phyloP scores from a whole-genome alignment of 495 filamentous ascomycete genomes.

The Lasiosphaeris hirsuta region DNA sequence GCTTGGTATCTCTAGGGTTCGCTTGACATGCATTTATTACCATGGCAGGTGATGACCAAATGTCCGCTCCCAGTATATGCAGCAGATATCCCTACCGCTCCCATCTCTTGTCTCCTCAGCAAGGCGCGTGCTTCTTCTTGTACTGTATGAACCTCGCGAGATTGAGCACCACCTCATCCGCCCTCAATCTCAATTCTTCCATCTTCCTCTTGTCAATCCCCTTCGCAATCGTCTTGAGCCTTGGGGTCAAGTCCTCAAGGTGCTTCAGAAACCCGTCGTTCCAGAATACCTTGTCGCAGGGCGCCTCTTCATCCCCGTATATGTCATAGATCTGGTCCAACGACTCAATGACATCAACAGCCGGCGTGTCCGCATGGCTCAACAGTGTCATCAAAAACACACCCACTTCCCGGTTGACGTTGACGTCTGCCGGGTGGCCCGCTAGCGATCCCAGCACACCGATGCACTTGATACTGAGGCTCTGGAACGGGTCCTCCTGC shows the following conservation, averaged over 20 bases:
- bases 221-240: slow-evolving; percentile 51
- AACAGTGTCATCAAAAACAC: slow-evolving; percentile 56
- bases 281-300: slow-evolving; percentile 58
- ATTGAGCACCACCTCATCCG: slow-evolving; percentile 56
- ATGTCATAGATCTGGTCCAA: slow-evolving; percentile 61
- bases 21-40: too few species aligned
- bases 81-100: not conserved
- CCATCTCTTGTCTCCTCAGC: not conserved
- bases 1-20: too few species aligned
- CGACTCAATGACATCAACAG: slow-evolving; percentile 53
- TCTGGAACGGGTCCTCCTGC: slow-evolving; percentile 45
- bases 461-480: slow-evolving; percentile 57
- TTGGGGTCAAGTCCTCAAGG: slow-evolving; percentile 49
- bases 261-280: slow-evolving; percentile 55
- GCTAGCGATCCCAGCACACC: slow-evolving; percentile 59
- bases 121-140: slow-evolving; percentile 50
- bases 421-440: slow-evolving; percentile 39
- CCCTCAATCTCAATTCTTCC: slow-evolving; percentile 48
- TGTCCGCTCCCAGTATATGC: not conserved
- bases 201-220: slow-evolving; percentile 53
- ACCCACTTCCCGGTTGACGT: slow-evolving; percentile 54
- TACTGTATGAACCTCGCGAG: slow-evolving; percentile 57
- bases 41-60: not conserved
- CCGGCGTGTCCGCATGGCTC: slow-evolving; percentile 38
- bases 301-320: slow-evolving; percentile 54